Evolutionary conservation across 352 stramenopile genomes (phyloP).

Genomic region (Globisporangium emineosum): DNA sequence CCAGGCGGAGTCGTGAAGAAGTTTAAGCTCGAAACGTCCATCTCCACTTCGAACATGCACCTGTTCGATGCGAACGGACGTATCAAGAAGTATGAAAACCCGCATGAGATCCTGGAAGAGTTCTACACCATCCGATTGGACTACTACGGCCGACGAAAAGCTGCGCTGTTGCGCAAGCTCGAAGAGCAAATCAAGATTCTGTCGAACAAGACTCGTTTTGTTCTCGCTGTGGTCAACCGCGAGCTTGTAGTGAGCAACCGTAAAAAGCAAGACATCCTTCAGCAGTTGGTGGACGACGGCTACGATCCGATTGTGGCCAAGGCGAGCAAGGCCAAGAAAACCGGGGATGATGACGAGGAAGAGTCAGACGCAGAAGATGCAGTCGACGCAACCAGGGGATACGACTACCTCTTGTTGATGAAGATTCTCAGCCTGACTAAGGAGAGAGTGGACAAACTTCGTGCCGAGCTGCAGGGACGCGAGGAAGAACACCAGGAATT

Average conservation of each 20-base stretch:
- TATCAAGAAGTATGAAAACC: conserved; percentile 93
- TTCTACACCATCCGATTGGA: conserved; percentile 93
- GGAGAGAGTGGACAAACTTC: conserved; percentile 91
- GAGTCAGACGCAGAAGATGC: conserved; percentile 60
- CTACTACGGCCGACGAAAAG: conserved; percentile 93
- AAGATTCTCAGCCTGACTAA: conserved; percentile 92
- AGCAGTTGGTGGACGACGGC: conserved; percentile 82
- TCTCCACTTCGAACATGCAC: conserved; percentile 97
- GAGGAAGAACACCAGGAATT: conserved; percentile 86
- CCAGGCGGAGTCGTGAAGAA: conserved; percentile 89
- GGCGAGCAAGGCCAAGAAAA: conserved; percentile 51
- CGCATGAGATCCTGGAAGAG: conserved; percentile 91
- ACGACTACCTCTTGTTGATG: conserved; percentile 96
- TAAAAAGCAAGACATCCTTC: conserved; percentile 91
- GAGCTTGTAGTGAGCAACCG: conserved; percentile 93
- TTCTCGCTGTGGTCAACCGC: conserved; percentile 90
- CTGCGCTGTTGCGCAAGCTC: conserved; percentile 81
- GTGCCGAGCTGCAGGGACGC: conserved; percentile 83
- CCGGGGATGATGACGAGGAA: conserved; percentile 35
- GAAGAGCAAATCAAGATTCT: conserved; percentile 89
- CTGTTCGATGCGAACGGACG: conserved; percentile 89
- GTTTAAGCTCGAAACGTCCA: conserved; percentile 93
- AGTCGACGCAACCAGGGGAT: conserved; percentile 54
- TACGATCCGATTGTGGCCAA: conserved; percentile 81
- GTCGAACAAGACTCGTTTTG: conserved; percentile 95